Conservation (phyloP, 179 eudicot genomes). For the Gypsophila paniculata region DNA sequence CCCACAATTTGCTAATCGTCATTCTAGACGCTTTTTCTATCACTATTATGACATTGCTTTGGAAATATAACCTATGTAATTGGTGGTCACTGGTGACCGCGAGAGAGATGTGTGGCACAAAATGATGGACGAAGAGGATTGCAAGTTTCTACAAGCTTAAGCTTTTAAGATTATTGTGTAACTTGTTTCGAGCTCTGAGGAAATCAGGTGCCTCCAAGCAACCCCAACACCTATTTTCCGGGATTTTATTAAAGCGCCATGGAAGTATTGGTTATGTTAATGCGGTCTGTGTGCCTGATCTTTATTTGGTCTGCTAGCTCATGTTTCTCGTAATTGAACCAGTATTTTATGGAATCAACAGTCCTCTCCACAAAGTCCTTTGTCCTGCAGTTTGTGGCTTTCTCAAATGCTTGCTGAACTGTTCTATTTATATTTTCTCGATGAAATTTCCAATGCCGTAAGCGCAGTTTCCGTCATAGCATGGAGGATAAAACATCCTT, state of each 20-base stretch:
- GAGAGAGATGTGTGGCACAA: background rate
- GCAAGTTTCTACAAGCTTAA: background rate
- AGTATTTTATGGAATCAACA: background rate
- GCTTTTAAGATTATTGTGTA: background rate
- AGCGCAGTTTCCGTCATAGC: no score
- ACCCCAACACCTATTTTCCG: no score
- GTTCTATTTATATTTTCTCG: background rate
- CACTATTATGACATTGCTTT: no score
- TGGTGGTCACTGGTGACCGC: background rate
- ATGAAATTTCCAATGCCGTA: no score
- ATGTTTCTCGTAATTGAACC: background rate
- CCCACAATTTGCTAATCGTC: no score
- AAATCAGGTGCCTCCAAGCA: no score
- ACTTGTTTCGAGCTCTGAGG: no score
- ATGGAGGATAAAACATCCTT: no score
- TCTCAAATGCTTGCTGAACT: background rate
- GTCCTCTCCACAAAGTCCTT: background rate
- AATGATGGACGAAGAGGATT: background rate
- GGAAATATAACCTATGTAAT: background rate
- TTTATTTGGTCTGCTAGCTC: background rate
- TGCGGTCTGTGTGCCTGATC: background rate
- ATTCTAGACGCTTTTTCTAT: background rate
- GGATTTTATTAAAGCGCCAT: background rate
- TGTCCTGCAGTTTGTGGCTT: background rate
- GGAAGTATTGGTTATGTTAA: background rate